These are phyloP conservation scores for Rhizophora mangle DNA, from an alignment of 345 rosid genomes.

Conservation along the genomic window DNA sequence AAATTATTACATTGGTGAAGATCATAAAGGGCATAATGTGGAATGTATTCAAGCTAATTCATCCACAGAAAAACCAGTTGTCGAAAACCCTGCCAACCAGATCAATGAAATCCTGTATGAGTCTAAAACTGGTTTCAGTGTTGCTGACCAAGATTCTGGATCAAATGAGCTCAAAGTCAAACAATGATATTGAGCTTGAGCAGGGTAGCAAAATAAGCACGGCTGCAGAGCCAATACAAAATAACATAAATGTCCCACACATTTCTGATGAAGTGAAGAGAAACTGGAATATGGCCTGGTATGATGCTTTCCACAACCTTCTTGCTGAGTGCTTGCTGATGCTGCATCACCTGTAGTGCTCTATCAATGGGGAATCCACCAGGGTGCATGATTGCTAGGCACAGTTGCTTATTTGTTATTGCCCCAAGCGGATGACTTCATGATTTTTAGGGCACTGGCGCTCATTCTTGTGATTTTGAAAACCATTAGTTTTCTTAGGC, in stretches of 20 bases:
- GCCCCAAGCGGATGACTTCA: too few relatives aligned
- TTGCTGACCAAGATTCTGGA: background rate
- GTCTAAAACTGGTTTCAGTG: background rate
- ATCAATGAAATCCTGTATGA: background rate
- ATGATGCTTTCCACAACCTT: background rate
- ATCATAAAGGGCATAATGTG: slow-evolving; percentile 3
- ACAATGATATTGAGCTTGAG: slow-evolving; percentile 7
- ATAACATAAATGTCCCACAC: slow-evolving; percentile 2
- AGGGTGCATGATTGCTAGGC: background rate
- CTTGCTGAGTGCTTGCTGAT: background rate
- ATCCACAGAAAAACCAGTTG: slow-evolving; percentile 1
- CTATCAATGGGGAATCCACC: slow-evolving; percentile 3
- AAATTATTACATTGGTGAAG: slow-evolving; percentile 2
- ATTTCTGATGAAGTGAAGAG: slow-evolving; percentile 2
- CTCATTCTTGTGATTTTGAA: background rate
- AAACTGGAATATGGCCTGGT: slow-evolving; percentile 2
- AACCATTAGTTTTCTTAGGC: background rate
- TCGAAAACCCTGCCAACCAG: slow-evolving; percentile 5
- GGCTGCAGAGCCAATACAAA: background rate
- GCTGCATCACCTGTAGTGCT: background rate
- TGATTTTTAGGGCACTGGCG: background rate
- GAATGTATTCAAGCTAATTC: slow-evolving; percentile 15
- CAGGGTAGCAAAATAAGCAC: background rate
- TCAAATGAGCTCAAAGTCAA: slow-evolving; percentile 11
- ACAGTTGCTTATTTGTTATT: background rate